Evolutionary conservation across 306 rosid species (phyloP), one percentile per base, ranked within the genome.

Genomic region (Lagenaria siceraria): DNA sequence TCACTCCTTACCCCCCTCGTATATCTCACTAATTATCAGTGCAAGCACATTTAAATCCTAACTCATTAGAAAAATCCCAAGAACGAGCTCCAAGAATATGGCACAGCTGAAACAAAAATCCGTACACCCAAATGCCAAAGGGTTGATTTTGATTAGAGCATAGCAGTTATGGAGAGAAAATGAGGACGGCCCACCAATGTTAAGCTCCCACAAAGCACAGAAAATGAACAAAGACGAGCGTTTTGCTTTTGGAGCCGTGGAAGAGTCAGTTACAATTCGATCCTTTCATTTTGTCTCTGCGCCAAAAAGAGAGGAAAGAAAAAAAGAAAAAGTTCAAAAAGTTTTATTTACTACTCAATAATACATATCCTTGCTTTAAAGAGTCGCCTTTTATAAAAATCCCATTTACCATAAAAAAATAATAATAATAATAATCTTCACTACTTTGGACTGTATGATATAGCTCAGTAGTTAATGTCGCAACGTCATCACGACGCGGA

Each of bases 201-300:
- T 8, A 72, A 72, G 77, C 5, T 31, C 61, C 24, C 77, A 29
- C 15, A 1, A 75, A 59, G 38, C 35, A 33, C 24, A 76, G 69
- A 58, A 56, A 76, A 36, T n/a, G 78, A 56, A 76, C 40, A 58
- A 25, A 56, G 22, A 56, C 22, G 36, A 59, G 54, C 38, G 68
- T 76, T 76, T 69, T 69, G 75, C 6, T 43, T 76, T 22, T 58
- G 78, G 22, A 58, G 69, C 24, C 38, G 69, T 35, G 78, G 21
- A 40, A 55, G 69, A 76, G 78, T 76, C 78, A 76, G 78, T 58
- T 76, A 58, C 55, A 76, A 55, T 58, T 8, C 78, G 31, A 76
- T 21, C 65, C 69, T 59, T 58, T 76, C 68, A 12, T 24, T 75
- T n/a, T 58, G 35, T 76, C 68, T 56, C 49, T 75, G 64, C 65